A percentile compares a stretch with the other conserved stretches of the same genome.
phyloP scores from a whole-genome alignment of 2,329 filamentous ascomycete species.

The Penicillium sp. region DNA sequence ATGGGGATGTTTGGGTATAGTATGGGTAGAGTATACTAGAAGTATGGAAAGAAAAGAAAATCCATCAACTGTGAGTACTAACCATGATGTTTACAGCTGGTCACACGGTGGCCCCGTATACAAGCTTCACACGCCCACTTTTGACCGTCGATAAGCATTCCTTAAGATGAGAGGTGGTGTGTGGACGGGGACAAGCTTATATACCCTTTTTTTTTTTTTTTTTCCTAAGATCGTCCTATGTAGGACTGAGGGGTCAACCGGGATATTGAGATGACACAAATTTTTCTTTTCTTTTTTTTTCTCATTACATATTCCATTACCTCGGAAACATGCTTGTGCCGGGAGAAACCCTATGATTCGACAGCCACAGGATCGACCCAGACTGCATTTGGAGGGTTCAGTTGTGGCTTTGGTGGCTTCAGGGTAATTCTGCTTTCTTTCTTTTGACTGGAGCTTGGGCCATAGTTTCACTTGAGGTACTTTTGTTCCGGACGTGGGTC shows the following conservation, averaged over 20 bases:
- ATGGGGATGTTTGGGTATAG: not conserved
- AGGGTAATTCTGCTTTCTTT: not conserved
- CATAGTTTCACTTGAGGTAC: conserved; percentile 4
- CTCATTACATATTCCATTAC: not conserved
- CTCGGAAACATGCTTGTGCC: conserved; percentile 5
- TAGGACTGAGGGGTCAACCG: conserved; percentile 16
- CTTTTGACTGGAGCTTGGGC: conserved; percentile 15
- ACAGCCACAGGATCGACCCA: conserved; percentile 22
- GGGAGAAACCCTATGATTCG: conserved; percentile 14
- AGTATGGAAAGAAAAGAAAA: not conserved
- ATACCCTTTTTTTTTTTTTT: conserved; percentile 16
- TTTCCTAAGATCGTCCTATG: not conserved
- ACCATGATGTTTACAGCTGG: conserved; percentile 94
- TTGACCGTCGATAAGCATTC: conserved; percentile 84
- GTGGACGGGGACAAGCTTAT: conserved; percentile 13
- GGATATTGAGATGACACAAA: conserved; percentile 8
- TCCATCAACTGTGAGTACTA: conserved; percentile 46
- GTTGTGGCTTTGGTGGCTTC: not conserved
- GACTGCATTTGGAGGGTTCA: too few species aligned
- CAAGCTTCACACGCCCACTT: conserved; percentile 97
- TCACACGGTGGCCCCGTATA: conserved; percentile 93
- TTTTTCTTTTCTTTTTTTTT: not conserved
- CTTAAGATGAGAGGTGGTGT: conserved; percentile 19
- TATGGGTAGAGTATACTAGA: not conserved
- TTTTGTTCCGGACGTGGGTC: conserved; percentile 1